Conservation (phyloP, 495 filamentous ascomycete genomes). For the Neurospora sp. region DNA sequence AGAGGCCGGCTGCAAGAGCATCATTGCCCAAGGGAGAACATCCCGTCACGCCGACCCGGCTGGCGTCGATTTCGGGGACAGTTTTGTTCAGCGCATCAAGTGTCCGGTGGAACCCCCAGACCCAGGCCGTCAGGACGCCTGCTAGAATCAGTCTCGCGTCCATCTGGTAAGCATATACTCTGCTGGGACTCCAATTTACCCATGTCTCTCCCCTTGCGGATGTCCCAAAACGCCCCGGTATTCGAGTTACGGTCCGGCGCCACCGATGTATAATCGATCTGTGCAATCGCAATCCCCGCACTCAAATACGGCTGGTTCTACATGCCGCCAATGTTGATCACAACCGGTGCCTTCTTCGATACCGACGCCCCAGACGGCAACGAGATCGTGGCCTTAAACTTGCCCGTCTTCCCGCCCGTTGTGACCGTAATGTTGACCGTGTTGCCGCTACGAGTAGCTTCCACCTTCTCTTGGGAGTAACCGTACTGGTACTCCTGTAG, state of each 20-base stretch:
- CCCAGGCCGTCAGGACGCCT: slow-evolving; percentile 44
- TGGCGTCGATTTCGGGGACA: slow-evolving; percentile 38
- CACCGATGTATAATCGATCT: slow-evolving; percentile 40
- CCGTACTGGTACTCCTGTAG: slow-evolving; percentile 47
- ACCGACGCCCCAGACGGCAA: slow-evolving; percentile 31
- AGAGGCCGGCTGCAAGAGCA: slow-evolving; percentile 40
- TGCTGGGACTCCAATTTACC: slow-evolving; percentile 19
- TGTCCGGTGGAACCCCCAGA: slow-evolving; percentile 44
- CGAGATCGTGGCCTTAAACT: slow-evolving; percentile 34
- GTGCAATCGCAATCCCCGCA: slow-evolving; percentile 40
- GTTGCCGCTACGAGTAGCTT: slow-evolving; percentile 38
- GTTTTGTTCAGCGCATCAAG: slow-evolving; percentile 41
- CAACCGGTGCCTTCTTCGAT: slow-evolving; percentile 33
- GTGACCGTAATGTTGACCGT: slow-evolving; percentile 38
- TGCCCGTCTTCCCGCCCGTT: slow-evolving; percentile 35
- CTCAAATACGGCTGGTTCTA: slow-evolving; percentile 39
- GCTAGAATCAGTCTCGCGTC: neutral
- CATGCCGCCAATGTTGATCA: slow-evolving; percentile 47
- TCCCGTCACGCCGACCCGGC: slow-evolving; percentile 39
- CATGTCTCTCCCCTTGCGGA: slow-evolving; percentile 43
- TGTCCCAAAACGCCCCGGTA: slow-evolving; percentile 41
- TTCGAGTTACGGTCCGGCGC: slow-evolving; percentile 42
- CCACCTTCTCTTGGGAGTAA: slow-evolving; percentile 40
- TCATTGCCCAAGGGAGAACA: slow-evolving; percentile 44
- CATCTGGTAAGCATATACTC: neutral